Evolutionary conservation across 768 basidiomycete genomes (phyloP).

Genomic region (Panaeolus papilionaceus): DNA sequence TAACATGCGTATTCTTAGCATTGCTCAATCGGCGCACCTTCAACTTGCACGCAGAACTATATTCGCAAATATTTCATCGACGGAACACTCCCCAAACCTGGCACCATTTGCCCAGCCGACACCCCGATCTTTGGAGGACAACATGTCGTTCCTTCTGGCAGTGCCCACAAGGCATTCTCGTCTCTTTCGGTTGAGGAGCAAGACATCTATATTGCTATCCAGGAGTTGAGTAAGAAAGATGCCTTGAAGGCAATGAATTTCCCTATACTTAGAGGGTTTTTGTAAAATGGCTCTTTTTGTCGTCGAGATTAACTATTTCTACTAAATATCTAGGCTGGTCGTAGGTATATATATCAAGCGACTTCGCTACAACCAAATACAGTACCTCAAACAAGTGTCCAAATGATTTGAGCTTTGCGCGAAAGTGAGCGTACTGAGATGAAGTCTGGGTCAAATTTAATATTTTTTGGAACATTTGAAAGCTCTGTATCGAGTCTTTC

Average conservation of each 20-base stretch:
- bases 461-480: too few species aligned
- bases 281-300: too few species aligned
- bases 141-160: not conserved
- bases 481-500: too few species aligned
- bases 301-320: too few species aligned
- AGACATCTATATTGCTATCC: not conserved
- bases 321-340: not conserved
- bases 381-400: too few species aligned
- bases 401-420: too few species aligned
- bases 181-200: not conserved
- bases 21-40: slow-evolving; percentile 37
- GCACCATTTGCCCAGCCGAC: slow-evolving; percentile 38
- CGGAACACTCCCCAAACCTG: slow-evolving; percentile 43
- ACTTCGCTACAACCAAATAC: too few species aligned
- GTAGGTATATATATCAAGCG: too few species aligned
- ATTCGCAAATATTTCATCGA: slow-evolving; percentile 45
- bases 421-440: too few species aligned
- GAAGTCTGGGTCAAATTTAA: too few species aligned
- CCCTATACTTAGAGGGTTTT: not conserved
- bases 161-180: not conserved
- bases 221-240: not conserved
- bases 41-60: slow-evolving; percentile 37
- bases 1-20: slow-evolving; percentile 32
- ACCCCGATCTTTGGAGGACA: not conserved
- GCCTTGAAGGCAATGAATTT: not conserved